These are phyloP conservation scores for Leptodermis oblonga DNA, from an alignment of 257 asterid genomes.

Conservation along the genomic window DNA sequence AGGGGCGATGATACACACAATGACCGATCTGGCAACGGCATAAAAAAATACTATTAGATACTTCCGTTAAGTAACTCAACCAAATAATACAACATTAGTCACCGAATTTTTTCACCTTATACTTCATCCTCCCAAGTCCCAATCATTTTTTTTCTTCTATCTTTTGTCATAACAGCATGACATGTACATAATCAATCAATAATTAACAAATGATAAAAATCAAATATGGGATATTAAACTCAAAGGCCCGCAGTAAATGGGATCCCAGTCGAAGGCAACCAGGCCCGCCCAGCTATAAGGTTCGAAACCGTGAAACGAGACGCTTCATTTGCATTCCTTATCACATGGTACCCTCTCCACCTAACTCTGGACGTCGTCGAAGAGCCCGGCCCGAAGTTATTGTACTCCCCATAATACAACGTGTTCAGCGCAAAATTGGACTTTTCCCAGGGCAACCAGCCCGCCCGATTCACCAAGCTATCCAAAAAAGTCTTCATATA, in stretches of 20 bases:
- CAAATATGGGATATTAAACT: neutral
- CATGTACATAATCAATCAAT: conserved; percentile 48
- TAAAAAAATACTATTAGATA: too few relatives aligned
- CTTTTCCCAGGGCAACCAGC: conserved; percentile 70
- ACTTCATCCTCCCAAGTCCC: too few relatives aligned
- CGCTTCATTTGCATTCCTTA: conserved; percentile 36
- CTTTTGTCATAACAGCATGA: conserved; percentile 51
- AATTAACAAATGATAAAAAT: conserved; percentile 25
- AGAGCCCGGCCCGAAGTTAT: conserved; percentile 62
- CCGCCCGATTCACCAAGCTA: conserved; percentile 45
- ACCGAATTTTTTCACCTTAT: too few relatives aligned
- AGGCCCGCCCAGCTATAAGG: conserved; percentile 59
- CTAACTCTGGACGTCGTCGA: conserved; percentile 41
- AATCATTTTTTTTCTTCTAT: conserved; percentile 21
- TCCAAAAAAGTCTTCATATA: conserved; percentile 52
- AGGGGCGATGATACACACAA: too few relatives aligned
- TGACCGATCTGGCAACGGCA: too few relatives aligned
- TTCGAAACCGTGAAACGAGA: conserved; percentile 50
- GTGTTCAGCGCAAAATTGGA: conserved; percentile 56
- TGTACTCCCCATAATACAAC: conserved; percentile 75
- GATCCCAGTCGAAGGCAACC: conserved; percentile 82
- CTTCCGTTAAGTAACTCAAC: too few relatives aligned
- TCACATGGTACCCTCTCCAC: conserved; percentile 68
- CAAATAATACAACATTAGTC: too few relatives aligned
- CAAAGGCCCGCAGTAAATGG: conserved; percentile 69